A percentile compares a stretch with the other conserved stretches of the same genome.
These are phyloP conservation scores for Symbiotaphrina buchneri DNA, from an alignment of 495 filamentous ascomycete species.

Conservation along the genomic window DNA sequence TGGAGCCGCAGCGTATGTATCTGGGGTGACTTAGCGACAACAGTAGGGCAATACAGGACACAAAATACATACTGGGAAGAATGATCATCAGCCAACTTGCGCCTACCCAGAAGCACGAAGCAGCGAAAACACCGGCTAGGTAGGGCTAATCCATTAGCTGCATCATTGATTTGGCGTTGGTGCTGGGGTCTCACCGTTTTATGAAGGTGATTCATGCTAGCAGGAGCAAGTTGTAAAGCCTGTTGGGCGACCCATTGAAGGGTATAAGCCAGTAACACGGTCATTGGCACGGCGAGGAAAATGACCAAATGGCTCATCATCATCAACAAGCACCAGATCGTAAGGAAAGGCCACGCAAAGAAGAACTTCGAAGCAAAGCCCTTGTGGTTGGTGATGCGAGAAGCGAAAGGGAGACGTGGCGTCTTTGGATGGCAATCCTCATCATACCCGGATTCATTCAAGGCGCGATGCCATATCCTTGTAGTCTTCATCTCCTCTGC, in stretches of 20 bases:
- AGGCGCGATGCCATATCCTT: conserved; percentile 60
- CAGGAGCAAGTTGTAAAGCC: conserved; percentile 53
- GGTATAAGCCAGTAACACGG: conserved; percentile 36
- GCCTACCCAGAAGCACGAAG: conserved; percentile 63
- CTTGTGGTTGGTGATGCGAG: conserved; percentile 44
- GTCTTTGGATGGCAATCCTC: conserved; percentile 46
- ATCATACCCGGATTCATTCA: conserved; percentile 69
- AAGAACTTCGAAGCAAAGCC: conserved; percentile 64
- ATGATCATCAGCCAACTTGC: conserved; percentile 51
- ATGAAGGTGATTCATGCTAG: conserved; percentile 70
- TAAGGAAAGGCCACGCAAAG: conserved; percentile 69
- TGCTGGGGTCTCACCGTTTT: conserved; percentile 40
- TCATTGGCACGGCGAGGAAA: conserved; percentile 50
- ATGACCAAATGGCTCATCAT: conserved; percentile 54
- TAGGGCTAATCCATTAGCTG: conserved; percentile 35
- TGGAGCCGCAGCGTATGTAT: conserved; percentile 18
- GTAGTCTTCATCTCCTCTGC: conserved; percentile 77
- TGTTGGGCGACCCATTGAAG: conserved; percentile 65
- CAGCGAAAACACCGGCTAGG: conserved; percentile 82
- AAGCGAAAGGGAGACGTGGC: conserved; percentile 29
- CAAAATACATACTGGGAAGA: conserved; percentile 34
- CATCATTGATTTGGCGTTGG: background rate
- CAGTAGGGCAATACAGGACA: conserved; percentile 13
- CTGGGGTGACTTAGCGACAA: conserved; percentile 1
- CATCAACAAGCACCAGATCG: conserved; percentile 44